Evolutionary conservation across 805 yeast species (phyloP).

Genomic region (Lachancea thermotolerans): DNA sequence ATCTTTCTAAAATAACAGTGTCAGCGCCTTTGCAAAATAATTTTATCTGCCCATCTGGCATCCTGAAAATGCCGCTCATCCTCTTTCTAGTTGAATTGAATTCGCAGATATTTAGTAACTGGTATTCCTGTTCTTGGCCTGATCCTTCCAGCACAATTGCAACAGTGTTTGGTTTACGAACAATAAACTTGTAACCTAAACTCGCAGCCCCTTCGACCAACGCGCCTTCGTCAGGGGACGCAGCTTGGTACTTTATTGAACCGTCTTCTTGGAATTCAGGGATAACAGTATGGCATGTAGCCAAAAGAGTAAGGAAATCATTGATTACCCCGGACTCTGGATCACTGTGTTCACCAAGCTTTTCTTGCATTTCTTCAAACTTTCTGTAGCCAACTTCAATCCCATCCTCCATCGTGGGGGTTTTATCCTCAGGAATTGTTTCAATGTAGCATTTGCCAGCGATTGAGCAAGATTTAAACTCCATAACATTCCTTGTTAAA

Average conservation of each 20-base stretch:
- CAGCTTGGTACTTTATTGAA: slow-evolving; percentile 87
- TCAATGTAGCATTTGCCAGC: slow-evolving; percentile 87
- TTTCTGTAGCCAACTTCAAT: slow-evolving; percentile 72
- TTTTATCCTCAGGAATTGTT: slow-evolving; percentile 85
- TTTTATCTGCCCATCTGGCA: slow-evolving; percentile 89
- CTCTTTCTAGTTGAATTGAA: slow-evolving; percentile 96
- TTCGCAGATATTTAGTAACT: slow-evolving; percentile 85
- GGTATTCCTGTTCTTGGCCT: slow-evolving; percentile 54
- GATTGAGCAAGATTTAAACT: slow-evolving; percentile 85
- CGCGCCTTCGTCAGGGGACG: slow-evolving; percentile 99
- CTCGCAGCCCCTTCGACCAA: slow-evolving; percentile 92
- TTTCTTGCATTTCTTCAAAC: slow-evolving; percentile 54
- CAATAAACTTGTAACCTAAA: slow-evolving; percentile 75
- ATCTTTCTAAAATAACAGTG: slow-evolving; percentile 85
- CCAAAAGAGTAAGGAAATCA: slow-evolving; percentile 73
- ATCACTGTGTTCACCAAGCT: slow-evolving; percentile 38
- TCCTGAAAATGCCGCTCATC: slow-evolving; percentile 90
- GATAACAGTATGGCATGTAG: slow-evolving; percentile 95
- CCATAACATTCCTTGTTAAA: slow-evolving; percentile 92
- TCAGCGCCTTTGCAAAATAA: slow-evolving; percentile 97
- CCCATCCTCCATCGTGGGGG: slow-evolving; percentile 68
- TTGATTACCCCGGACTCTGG: slow-evolving; percentile 48
- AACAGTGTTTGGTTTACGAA: slow-evolving; percentile 80
- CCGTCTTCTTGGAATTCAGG: slow-evolving; percentile 72
- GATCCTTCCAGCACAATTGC: slow-evolving; percentile 48